Evolutionary conservation across 257 asterid genomes (phyloP).

Genomic region (Eustoma russellianum): DNA sequence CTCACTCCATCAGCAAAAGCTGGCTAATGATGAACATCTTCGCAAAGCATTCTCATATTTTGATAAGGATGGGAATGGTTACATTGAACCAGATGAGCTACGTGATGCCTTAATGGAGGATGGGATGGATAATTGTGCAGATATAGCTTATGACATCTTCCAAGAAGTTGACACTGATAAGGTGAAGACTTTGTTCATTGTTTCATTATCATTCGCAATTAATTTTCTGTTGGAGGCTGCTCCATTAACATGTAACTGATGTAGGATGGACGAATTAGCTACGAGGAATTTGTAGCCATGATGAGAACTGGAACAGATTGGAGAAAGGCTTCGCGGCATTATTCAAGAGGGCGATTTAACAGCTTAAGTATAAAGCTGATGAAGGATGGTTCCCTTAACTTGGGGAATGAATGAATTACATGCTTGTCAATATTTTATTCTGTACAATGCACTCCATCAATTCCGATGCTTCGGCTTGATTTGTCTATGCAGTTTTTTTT

Average conservation of each 20-base stretch:
- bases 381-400: conserved; percentile 52
- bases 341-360: conserved; percentile 45
- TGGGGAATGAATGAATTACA: conserved; percentile 21
- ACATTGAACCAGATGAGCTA: conserved; percentile 67
- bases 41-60: conserved; percentile 66
- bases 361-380: conserved; percentile 62
- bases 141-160: conserved; percentile 60
- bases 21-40: conserved; percentile 82
- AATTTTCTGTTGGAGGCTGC: background rate
- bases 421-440: no score
- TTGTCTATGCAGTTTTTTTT: no score
- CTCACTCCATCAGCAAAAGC: conserved; percentile 54
- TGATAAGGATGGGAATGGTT: conserved; percentile 49
- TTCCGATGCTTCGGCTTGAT: no score
- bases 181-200: conserved; percentile 22
- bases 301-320: conserved; percentile 86
- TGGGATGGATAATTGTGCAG: conserved; percentile 42
- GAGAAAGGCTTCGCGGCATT: conserved; percentile 45
- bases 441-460: no score
- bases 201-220: background rate
- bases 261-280: conserved; percentile 80
- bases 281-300: conserved; percentile 68
- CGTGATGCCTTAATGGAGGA: conserved; percentile 56
- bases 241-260: background rate
- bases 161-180: conserved; percentile 73